Evolutionary conservation across 192 early-diverging fungal species (phyloP), one percentile per base, ranked within the genome.

Genomic region (Phycomyces blakesleeanus): DNA sequence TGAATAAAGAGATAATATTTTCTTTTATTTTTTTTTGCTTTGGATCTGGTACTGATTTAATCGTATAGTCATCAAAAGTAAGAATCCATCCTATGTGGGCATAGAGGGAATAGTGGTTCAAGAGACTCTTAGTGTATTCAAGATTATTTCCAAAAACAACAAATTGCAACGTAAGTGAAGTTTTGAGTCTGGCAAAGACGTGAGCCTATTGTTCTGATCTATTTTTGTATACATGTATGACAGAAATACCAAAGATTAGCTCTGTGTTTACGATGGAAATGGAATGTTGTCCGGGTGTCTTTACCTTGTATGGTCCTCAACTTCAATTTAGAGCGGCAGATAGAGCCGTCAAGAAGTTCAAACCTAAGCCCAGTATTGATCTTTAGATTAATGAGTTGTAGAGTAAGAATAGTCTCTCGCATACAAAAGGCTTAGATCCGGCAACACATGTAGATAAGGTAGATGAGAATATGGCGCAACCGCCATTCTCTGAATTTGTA

Each of bases 81-180:
- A 88, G 68, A 91, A 89, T 34, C 91, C 91, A 7, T 83, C 82
- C 0, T 87, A 83, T 59, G 77, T 97, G 29, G 92, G 93, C 3
- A 59, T 86, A 2, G 72, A 74, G 20, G 95, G 95, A 5, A 95
- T 97, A 55, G 77, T 91, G 5, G 84, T 93, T 15, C 89, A 93
- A 63, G 95, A 97, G 60, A 95, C 93, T 0, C 91, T 95, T 53
- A 91, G 90, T 67, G 83, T 88, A 54, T 93, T 97, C 64, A 78
- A 83, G 40, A 75, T 95, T 12, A 84, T 94, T 22, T 91, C 91
- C 1, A 49, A 60, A 16, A 74, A 83, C 16, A 77, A 93, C 64
- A 64, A 68, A 5, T 60, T 92, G n/a, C 85, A 83, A 75, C 72
- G 82, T 84, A 79, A 47, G 57, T 21, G 29, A 34, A 34, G 7